Percentiles rank a stretch among this genome's conserved stretches.
Conservation (phyloP, 352 stramenopile genomes). For the Phytophthora aleatoria region DNA sequence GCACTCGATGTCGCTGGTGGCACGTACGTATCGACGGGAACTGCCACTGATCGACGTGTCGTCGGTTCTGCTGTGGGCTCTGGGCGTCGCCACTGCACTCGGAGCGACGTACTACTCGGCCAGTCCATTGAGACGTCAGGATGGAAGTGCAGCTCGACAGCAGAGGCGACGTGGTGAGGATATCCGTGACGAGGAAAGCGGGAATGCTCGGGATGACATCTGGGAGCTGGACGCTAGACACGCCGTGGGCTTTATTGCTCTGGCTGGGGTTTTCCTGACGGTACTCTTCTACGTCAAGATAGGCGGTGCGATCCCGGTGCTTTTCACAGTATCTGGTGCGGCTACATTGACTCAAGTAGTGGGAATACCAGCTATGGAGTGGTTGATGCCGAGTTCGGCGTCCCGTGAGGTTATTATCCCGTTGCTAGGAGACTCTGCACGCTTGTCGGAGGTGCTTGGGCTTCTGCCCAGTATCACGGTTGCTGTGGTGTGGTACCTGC, state of each 20-base stretch:
- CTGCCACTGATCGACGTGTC: slow-evolving; percentile 58
- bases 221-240: slow-evolving; percentile 69
- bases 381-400: slow-evolving; percentile 36
- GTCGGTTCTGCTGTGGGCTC: slow-evolving; percentile 63
- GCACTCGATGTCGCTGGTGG: slow-evolving; percentile 47
- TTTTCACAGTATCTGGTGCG: slow-evolving; percentile 66
- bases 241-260: slow-evolving; percentile 67
- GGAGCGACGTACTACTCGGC: slow-evolving; percentile 74
- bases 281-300: slow-evolving; percentile 79
- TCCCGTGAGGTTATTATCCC: slow-evolving; percentile 45
- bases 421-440: slow-evolving; percentile 42
- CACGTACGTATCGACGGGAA: slow-evolving; percentile 50
- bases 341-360: slow-evolving; percentile 65
- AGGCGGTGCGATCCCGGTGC: slow-evolving; percentile 56
- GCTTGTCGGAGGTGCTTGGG: slow-evolving; percentile 56
- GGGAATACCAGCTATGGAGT: slow-evolving; percentile 43
- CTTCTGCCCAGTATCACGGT: slow-evolving; percentile 41
- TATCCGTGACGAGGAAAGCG: slow-evolving; percentile 11
- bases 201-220: slow-evolving; percentile 34
- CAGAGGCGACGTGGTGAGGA: slow-evolving; percentile 27
- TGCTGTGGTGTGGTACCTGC: slow-evolving; percentile 65
- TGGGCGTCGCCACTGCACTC: slow-evolving; percentile 64
- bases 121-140: slow-evolving; percentile 11
- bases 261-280: slow-evolving; percentile 63
- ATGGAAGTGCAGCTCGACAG: slow-evolving; percentile 21